Evolutionary conservation across 2,329 filamentous ascomycete species (phyloP).

Genomic region (Thermothelomyces thermophilus): DNA sequence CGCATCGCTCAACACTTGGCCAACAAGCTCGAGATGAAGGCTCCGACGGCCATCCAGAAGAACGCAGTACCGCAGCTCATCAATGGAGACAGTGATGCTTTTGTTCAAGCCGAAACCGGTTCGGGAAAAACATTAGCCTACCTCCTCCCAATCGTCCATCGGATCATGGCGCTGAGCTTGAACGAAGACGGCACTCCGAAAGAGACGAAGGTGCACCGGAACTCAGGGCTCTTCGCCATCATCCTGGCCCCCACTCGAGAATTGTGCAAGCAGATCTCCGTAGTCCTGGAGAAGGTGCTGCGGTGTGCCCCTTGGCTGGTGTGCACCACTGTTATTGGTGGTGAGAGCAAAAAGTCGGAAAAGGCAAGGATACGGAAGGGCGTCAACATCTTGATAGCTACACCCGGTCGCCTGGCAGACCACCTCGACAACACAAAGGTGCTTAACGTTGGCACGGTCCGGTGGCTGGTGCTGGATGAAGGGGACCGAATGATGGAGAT

Average conservation of each 20-base stretch:
- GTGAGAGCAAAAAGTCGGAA: constrained; percentile 68
- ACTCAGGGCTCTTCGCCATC: constrained; percentile 88
- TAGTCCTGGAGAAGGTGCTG: constrained; percentile 76
- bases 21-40: constrained; percentile 79
- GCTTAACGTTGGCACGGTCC: constrained; percentile 77
- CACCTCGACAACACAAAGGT: constrained; percentile 90
- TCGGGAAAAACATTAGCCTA: constrained; percentile 98
- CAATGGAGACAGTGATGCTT: constrained; percentile 78
- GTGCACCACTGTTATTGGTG: constrained; percentile 71
- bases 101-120: constrained; percentile 93
- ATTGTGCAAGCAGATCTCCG: constrained; percentile 86
- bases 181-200: constrained; percentile 38
- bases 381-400: constrained; percentile 91
- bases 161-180: constrained; percentile 70
- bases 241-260: constrained; percentile 92
- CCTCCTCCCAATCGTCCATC: constrained; percentile 82
- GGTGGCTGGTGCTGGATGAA: constrained; percentile 93
- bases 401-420: constrained; percentile 83
- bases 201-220: constrained; percentile 60
- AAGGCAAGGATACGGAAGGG: constrained; percentile 92
- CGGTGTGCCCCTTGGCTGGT: constrained; percentile 93
- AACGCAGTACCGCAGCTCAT: constrained; percentile 77
- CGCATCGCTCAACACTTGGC: constrained; percentile 75
- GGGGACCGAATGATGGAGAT: constrained; percentile 98
- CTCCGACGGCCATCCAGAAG: constrained; percentile 91